Percentiles rank a stretch among this genome's conserved stretches.
Evolutionary conservation across 345 rosid species (phyloP).

Genomic region (Murraya koenigii): DNA sequence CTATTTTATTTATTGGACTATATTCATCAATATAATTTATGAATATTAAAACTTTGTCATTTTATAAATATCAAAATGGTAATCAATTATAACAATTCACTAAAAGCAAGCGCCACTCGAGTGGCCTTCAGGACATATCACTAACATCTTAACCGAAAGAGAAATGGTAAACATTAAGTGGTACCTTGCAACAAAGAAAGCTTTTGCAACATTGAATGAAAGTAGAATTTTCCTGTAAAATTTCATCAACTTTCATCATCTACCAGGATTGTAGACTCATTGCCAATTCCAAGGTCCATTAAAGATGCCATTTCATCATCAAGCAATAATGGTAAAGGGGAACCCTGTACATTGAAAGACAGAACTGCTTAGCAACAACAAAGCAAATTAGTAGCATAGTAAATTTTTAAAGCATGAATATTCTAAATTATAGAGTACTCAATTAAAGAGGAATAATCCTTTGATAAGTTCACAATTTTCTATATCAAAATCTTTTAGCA

Average conservation of each 20-base stretch:
- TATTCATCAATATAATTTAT: too few relatives aligned
- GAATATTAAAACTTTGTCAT: too few relatives aligned
- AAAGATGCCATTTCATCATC: conserved; percentile 75
- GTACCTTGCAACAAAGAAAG: conserved; percentile 1
- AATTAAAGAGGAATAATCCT: not conserved
- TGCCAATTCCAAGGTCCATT: conserved; percentile 61
- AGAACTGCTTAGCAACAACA: not conserved
- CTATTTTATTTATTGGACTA: too few relatives aligned
- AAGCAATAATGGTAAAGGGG: conserved; percentile 62
- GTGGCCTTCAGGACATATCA: too few relatives aligned
- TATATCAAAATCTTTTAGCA: too few relatives aligned
- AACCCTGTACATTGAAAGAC: conserved; percentile 45
- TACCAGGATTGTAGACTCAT: conserved; percentile 60
- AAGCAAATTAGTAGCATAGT: not conserved
- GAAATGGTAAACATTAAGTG: not conserved
- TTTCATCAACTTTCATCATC: conserved; percentile 55
- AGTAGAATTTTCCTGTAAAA: not conserved
- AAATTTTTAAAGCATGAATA: not conserved
- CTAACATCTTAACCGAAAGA: too few relatives aligned
- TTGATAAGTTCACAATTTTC: not conserved
- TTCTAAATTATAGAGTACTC: not conserved
- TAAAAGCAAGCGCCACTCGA: too few relatives aligned
- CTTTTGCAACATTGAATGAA: not conserved
- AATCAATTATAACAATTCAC: too few relatives aligned
- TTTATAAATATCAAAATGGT: too few relatives aligned